Percentiles rank a stretch among this genome's conserved stretches.
Evolutionary conservation across 2,329 filamentous ascomycete species (phyloP).

Genomic region (Ophiostoma sp.): DNA sequence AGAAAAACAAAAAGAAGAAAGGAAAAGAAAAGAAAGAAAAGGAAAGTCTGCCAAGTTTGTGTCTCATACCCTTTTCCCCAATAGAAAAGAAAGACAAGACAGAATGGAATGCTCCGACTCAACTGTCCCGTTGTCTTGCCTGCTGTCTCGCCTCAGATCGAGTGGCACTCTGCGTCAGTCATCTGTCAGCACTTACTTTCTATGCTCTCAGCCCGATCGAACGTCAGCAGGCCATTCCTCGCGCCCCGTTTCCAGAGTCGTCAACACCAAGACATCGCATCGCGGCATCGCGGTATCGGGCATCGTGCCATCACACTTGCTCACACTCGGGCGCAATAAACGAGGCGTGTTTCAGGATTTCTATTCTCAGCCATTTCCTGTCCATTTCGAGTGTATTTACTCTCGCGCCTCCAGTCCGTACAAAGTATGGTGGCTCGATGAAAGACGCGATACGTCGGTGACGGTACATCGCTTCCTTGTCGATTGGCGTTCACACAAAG

Average conservation of each 20-base stretch:
- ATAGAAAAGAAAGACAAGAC: too few relatives aligned
- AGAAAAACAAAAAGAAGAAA: not conserved
- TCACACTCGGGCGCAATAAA: not conserved
- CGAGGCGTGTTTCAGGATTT: not conserved
- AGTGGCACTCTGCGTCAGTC: too few relatives aligned
- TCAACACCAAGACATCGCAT: not conserved
- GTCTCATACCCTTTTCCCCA: too few relatives aligned
- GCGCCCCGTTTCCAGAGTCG: not conserved
- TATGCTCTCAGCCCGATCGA: too few relatives aligned
- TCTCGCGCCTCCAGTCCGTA: not conserved
- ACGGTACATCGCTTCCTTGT: not conserved
- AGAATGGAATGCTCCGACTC: too few relatives aligned
- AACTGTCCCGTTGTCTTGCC: too few relatives aligned
- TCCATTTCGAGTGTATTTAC: not conserved
- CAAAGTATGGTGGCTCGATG: not conserved
- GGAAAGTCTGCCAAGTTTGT: not conserved
- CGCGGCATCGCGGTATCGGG: not conserved
- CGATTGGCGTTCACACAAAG: not conserved
- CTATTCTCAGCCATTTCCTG: not conserved
- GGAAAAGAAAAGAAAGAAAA: not conserved
- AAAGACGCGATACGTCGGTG: not conserved
- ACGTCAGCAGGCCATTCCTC: too few relatives aligned
- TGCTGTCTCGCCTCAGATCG: too few relatives aligned
- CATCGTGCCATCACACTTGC: not conserved
- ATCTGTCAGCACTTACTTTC: too few relatives aligned